A percentile compares a stretch with the other conserved stretches of the same genome.
phyloP scores from a whole-genome alignment of 257 asterid species.

The Solanum stenotomum region DNA sequence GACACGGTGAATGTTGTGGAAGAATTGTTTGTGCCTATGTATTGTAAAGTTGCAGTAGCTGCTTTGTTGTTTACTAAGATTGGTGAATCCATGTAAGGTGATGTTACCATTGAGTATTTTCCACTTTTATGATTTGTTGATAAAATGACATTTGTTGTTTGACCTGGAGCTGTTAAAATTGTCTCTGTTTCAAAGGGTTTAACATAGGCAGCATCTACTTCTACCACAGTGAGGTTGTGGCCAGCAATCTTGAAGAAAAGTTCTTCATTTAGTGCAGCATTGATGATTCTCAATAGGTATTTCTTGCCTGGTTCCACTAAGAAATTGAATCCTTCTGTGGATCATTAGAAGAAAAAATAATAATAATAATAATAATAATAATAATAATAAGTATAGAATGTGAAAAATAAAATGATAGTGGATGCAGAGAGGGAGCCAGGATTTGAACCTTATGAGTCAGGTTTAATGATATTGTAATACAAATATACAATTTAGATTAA shows the following conservation, averaged over 20 bases:
- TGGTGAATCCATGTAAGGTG: conserved; percentile 41
- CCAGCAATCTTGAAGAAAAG: conserved; percentile 32
- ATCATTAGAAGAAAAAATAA: neutral
- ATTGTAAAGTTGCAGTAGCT: conserved; percentile 40
- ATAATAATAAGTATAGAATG: neutral
- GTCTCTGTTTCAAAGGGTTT: conserved; percentile 27
- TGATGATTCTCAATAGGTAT: conserved; percentile 28
- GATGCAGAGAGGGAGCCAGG: neutral
- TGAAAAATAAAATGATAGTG: neutral
- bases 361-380: too few relatives aligned
- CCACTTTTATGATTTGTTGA: conserved; percentile 12
- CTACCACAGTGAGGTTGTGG: conserved; percentile 24
- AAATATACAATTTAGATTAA: neutral
- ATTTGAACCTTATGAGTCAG: neutral
- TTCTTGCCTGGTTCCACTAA: conserved; percentile 17
- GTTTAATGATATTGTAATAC: too few relatives aligned
- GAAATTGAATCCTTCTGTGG: conserved; percentile 14
- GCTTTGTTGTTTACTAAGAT: conserved; percentile 29
- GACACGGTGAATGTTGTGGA: conserved; percentile 21
- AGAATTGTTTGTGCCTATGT: conserved; percentile 24
- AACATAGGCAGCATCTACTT: conserved; percentile 25
- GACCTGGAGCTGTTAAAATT: conserved; percentile 44
- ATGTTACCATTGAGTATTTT: conserved; percentile 33
- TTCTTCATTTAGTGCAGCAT: conserved; percentile 32
- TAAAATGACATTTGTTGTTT: conserved; percentile 37